phyloP scores from a whole-genome alignment of 208 protist genomes.

The Leishmania turanica region DNA sequence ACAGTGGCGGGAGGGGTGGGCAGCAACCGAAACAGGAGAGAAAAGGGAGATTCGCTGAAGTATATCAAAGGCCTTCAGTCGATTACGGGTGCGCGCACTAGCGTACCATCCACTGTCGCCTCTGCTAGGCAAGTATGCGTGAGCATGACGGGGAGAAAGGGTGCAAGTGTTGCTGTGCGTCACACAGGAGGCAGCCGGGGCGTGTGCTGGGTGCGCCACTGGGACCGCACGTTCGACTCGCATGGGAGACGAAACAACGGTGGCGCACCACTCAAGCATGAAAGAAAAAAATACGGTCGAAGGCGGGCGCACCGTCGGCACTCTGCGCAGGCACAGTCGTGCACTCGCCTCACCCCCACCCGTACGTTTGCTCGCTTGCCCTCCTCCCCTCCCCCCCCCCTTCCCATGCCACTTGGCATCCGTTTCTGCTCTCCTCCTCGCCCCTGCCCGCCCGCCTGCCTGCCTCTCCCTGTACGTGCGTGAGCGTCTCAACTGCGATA shows the following conservation, averaged over 20 bases:
- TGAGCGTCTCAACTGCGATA: no score
- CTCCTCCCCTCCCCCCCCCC: neutral
- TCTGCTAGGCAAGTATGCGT: neutral
- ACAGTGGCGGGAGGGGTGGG: neutral
- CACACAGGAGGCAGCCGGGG: neutral
- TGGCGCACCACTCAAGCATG: neutral
- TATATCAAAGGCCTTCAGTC: neutral
- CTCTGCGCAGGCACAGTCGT: neutral
- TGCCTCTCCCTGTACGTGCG: neutral
- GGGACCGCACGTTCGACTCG: neutral
- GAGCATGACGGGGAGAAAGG: neutral
- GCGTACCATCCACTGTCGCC: neutral
- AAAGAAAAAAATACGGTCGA: no score
- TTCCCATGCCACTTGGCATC: no score
- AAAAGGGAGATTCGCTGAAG: neutral
- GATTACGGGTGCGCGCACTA: neutral
- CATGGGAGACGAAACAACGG: neutral
- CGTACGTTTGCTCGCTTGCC: neutral
- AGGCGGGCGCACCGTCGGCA: neutral
- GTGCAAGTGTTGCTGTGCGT: neutral
- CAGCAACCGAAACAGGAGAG: neutral
- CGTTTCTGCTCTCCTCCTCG: no score
- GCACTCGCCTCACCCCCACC: neutral
- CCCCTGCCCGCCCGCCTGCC: neutral
- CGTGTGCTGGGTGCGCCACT: neutral